Conservation (phyloP, 306 rosid genomes). For the Clitoria ternatea region DNA sequence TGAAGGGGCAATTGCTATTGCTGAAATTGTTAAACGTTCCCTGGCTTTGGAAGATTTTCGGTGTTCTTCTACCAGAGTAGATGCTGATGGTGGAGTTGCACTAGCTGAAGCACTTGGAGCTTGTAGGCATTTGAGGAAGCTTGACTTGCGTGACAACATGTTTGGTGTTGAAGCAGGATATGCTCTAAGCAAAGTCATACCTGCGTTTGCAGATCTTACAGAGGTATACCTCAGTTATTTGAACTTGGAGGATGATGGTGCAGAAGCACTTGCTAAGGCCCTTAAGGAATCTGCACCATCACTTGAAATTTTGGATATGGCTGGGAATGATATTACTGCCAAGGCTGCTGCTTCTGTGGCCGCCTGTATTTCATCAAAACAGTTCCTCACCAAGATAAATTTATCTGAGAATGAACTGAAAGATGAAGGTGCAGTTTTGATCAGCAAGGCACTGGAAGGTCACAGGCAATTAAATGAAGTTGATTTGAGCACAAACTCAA, state of each 20-base stretch:
- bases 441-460: slow-evolving; percentile 66
- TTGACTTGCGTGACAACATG: slow-evolving; percentile 89
- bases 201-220: slow-evolving; percentile 52
- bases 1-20: slow-evolving; percentile 70
- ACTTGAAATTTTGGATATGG: slow-evolving; percentile 71
- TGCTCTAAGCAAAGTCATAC: slow-evolving; percentile 63
- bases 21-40: slow-evolving; percentile 58
- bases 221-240: slow-evolving; percentile 76
- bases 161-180: slow-evolving; percentile 84
- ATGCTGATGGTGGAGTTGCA: slow-evolving; percentile 76
- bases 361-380: slow-evolving; percentile 62
- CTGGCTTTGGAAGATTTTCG: slow-evolving; percentile 71
- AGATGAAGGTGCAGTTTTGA: slow-evolving; percentile 77
- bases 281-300: slow-evolving; percentile 73
- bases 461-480: slow-evolving; percentile 64
- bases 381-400: slow-evolving; percentile 55
- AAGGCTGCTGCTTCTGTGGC: slow-evolving; percentile 60
- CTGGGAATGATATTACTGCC: slow-evolving; percentile 77
- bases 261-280: slow-evolving; percentile 59
- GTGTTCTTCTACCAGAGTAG: slow-evolving; percentile 87
- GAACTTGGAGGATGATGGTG: slow-evolving; percentile 82
- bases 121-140: slow-evolving; percentile 65
- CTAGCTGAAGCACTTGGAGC: slow-evolving; percentile 70
- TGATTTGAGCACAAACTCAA: slow-evolving; percentile 62
- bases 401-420: slow-evolving; percentile 80